Evolutionary conservation across 495 filamentous ascomycete genomes (phyloP).

Genomic region (Pseudotulostoma volvatum): DNA sequence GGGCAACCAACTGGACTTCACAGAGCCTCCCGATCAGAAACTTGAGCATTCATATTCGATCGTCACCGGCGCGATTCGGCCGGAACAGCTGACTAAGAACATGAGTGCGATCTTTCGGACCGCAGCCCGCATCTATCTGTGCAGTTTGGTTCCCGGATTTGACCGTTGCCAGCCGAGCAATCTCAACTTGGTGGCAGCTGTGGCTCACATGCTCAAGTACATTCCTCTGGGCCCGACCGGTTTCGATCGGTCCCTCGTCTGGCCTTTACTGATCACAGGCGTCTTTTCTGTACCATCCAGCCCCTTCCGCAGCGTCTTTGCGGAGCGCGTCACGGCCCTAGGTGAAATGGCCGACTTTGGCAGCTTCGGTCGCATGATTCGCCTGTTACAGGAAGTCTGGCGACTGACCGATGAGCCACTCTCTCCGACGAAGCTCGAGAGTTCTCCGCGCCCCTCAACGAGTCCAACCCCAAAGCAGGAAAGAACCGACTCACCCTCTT

Average conservation of each 20-base stretch:
- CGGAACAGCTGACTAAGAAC: slow-evolving; percentile 65
- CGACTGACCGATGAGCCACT: slow-evolving; percentile 42
- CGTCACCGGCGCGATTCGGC: slow-evolving; percentile 56
- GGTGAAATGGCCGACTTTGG: slow-evolving; percentile 64
- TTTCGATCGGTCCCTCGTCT: slow-evolving; percentile 80
- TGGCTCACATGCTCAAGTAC: slow-evolving; percentile 52
- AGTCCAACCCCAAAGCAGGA: slow-evolving; percentile 12
- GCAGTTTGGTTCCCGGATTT: slow-evolving; percentile 80
- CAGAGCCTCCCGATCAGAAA: slow-evolving; percentile 42
- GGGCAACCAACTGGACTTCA: slow-evolving; percentile 65
- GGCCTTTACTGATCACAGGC: slow-evolving; percentile 82
- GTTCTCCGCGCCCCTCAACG: slow-evolving; percentile 13
- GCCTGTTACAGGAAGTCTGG: slow-evolving; percentile 74
- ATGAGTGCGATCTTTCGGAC: slow-evolving; percentile 81
- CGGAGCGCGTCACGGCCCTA: slow-evolving; percentile 49
- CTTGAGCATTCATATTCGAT: slow-evolving; percentile 34
- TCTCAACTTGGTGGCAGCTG: slow-evolving; percentile 53
- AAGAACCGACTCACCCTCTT: slow-evolving; percentile 8
- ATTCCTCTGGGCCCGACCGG: slow-evolving; percentile 69
- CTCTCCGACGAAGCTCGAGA: slow-evolving; percentile 13
- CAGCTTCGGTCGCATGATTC: slow-evolving; percentile 70
- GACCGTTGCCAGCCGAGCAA: slow-evolving; percentile 52
- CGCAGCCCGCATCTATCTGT: slow-evolving; percentile 88
- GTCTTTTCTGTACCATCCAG: slow-evolving; percentile 52
- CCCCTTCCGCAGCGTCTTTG: slow-evolving; percentile 58